phyloP scores from a whole-genome alignment of 2,329 filamentous ascomycete genomes.

The Claviceps sp. region DNA sequence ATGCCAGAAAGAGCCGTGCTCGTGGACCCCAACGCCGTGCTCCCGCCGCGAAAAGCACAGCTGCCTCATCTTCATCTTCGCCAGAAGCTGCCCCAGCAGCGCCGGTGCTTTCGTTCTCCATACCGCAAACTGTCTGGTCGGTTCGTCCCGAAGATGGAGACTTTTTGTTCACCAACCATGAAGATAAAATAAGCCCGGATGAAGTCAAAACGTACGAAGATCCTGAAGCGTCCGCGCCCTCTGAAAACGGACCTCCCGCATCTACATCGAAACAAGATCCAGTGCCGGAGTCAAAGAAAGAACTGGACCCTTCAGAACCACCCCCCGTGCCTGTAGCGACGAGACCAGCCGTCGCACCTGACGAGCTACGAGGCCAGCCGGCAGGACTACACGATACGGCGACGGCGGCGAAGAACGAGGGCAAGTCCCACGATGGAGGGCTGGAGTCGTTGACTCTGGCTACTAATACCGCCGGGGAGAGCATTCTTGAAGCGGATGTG shows the following conservation, averaged over 20 bases:
- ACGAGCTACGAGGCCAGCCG: constrained; percentile 1
- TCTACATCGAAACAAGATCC: constrained; percentile 1
- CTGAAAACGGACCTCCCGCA: background rate
- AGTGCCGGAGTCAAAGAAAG: background rate
- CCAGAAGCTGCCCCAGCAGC: constrained; percentile 12
- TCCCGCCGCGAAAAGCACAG: constrained; percentile 35
- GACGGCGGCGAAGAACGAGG: background rate
- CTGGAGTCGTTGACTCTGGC: constrained; percentile 23
- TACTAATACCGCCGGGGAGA: constrained; percentile 30
- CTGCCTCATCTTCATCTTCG: constrained; percentile 19
- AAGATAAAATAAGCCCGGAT: constrained; percentile 5
- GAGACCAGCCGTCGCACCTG: background rate
- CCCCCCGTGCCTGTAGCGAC: background rate
- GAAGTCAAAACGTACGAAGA: constrained; percentile 5
- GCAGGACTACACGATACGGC: background rate
- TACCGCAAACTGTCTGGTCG: constrained; percentile 35
- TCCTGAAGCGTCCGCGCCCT: background rate
- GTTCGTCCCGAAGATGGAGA: constrained; percentile 37
- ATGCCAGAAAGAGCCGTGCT: constrained; percentile 83
- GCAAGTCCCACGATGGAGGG: constrained; percentile 2
- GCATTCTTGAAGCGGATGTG: constrained; percentile 25
- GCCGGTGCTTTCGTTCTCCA: constrained; percentile 32
- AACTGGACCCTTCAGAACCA: background rate
- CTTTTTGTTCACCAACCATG: constrained; percentile 16
- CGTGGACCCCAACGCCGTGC: constrained; percentile 73